Base-by-base conservation (phyloP, 2,329 filamentous ascomycete genomes). In the Mycosphaerella sp. region DNA sequence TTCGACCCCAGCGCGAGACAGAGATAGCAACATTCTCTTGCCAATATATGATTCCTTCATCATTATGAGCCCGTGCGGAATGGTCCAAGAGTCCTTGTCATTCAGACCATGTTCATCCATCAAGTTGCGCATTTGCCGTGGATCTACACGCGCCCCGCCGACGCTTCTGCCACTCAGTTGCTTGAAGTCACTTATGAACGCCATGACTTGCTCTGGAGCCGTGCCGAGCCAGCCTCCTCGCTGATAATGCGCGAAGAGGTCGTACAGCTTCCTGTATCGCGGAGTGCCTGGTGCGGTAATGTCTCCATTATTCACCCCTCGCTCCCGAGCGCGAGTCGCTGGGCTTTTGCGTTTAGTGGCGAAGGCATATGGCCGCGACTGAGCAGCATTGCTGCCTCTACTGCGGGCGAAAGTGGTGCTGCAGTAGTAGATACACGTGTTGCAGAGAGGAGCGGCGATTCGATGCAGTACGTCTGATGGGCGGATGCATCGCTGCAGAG, bases 11-110 rank as follows among this genome's bases (percentile, higher is more conserved):
- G 50, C 57, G 14, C 59, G 57, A 31, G 60, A 62, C 32, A 63
- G 47, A 8, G 60, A 58, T 12, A 59, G 57, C 32, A 66, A 36
- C 51, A 67, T 48, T 51, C 57, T 64, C 50, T 61, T 60, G 34
- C 57, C 63, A 21, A 48, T 47, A 40, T 57, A 53, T 21, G 21
- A 21, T 21, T 21, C 21, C 21, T 4, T 4, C 21, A 3, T 21
- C 21, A 21, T 4, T 21, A 21, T 45, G 34, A 61, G 46, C 4
- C 50, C 10, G 7, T 43, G 39, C 51, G 61, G 38, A 10, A 47
- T 48, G 8, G 42, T 6, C 40, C 57, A 29, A 32, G 55, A 54
- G 14, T 56, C 45, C 9, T 53, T 42, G 9, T 51, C 45, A 31
- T 26, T 8, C 9, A 57, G 39, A n/a, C 14, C 39, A 17, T 49